Evolutionary conservation across 1,139 yeast genomes (phyloP), one percentile per base, ranked within the genome.

Genomic region (Candida tropicalis): DNA sequence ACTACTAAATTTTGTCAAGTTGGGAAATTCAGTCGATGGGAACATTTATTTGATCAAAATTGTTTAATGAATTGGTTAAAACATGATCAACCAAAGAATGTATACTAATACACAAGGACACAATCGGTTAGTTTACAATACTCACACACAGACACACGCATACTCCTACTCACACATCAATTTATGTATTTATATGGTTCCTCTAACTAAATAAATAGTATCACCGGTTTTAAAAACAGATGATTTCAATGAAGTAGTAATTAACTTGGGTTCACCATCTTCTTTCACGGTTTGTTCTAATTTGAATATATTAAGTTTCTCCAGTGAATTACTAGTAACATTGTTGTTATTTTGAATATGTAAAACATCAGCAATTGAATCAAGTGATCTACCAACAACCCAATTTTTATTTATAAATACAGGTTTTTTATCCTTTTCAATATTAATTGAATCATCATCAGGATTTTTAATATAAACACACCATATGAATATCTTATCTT

Each of bases 371-470:
- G 91, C 81, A 10, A 86, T 73, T 32, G 76, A 74, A 59, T 91
- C 98, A 38, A 89, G 63, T 2, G 84, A 84, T 50, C 87, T 72
- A 0, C 98, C 98, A 6, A 87, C 73, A 0, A 88, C 84, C 88
- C 93, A 84, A 25, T 73, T 68, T 50, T 78, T 77, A 29, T 80
- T 79, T 12, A 84, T 74, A 55, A 60, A 86, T 12, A 84, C 57
- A 0, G 82, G 75, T 28, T 53, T 59, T 16, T 62, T 52, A 22
- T 62, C 66, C 16, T 55, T 57, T 5, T 59, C 63, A 5, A 62
- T 54, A 45, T 68, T 60, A 9, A 70, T 57, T n/a, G 70, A 62
- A 6, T 58, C 60, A 11, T 52, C 58, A 6, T 53, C 60, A 0
- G 54, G 41, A 26, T 56, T 58, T 22, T 54, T 54, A 3, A 77